These are phyloP conservation scores for Lyophyllum semitale DNA, from an alignment of 768 basidiomycete species.

Conservation along the genomic window DNA sequence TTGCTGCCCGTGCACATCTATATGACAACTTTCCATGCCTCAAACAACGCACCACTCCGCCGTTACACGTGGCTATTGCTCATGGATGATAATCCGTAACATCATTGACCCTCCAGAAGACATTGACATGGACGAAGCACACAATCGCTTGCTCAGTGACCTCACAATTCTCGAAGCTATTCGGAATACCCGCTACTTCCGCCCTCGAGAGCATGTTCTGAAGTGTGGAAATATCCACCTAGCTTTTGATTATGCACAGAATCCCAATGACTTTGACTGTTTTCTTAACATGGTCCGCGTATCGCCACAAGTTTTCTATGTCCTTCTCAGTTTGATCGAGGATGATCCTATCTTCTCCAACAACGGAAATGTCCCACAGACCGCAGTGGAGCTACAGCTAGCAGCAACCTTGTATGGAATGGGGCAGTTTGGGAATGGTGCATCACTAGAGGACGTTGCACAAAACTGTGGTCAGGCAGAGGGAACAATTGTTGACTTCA, in stretches of 20 bases:
- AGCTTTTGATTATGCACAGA: slow-evolving; percentile 11
- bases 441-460: slow-evolving; percentile 29
- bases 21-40: no score
- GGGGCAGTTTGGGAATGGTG: slow-evolving; percentile 31
- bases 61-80: no score
- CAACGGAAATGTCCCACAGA: slow-evolving; percentile 27
- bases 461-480: slow-evolving; percentile 25
- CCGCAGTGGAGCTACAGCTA: slow-evolving; percentile 29
- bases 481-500: slow-evolving; percentile 30
- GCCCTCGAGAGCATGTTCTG: background rate
- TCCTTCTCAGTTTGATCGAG: slow-evolving; percentile 28
- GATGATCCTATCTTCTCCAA: slow-evolving; percentile 27
- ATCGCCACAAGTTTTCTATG: slow-evolving; percentile 25
- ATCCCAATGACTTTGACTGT: slow-evolving; percentile 4
- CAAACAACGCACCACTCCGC: no score
- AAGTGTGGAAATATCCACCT: slow-evolving; percentile 9
- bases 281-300: slow-evolving; percentile 18
- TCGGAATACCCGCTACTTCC: background rate
- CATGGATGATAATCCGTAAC: no score
- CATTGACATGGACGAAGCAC: no score
- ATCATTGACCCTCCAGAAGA: no score
- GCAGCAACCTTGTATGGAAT: slow-evolving; percentile 29
- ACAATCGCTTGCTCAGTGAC: no score
- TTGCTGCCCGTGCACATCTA: no score
- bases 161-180: no score